A percentile compares a stretch with the other conserved stretches of the same genome.
These are phyloP conservation scores for Thermothielavioides terrestris DNA, from an alignment of 495 filamentous ascomycete species.

Conservation along the genomic window DNA sequence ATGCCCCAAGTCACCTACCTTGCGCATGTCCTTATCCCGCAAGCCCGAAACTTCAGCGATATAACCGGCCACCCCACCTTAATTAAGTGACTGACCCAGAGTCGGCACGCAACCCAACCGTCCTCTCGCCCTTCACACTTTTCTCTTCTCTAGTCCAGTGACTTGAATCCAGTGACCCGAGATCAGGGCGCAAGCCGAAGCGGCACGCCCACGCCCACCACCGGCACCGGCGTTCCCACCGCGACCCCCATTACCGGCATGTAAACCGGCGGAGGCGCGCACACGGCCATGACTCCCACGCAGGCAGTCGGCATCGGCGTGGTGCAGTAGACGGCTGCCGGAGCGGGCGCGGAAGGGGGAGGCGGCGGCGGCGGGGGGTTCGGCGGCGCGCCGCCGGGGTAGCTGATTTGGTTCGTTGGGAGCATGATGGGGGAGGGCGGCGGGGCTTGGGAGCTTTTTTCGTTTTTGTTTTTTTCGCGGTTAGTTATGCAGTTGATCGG, in stretches of 20 bases:
- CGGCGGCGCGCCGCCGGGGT: background rate
- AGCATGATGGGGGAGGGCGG: background rate
- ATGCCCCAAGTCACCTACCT: too few species aligned
- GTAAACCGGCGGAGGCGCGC: background rate
- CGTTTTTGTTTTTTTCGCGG: too few species aligned
- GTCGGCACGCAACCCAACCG: too few species aligned
- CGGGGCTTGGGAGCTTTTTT: background rate
- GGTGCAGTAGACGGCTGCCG: background rate
- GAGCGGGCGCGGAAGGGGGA: background rate
- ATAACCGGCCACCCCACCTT: too few species aligned
- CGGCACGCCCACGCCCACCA: background rate
- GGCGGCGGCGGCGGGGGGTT: conserved; percentile 1
- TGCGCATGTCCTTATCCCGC: too few species aligned
- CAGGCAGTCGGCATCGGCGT: background rate
- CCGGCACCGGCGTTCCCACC: background rate
- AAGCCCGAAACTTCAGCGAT: too few species aligned
- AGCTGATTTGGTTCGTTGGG: background rate
- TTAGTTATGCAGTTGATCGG: too few species aligned
- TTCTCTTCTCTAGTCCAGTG: background rate
- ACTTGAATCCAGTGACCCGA: background rate
- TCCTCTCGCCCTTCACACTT: too few species aligned
- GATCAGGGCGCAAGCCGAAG: background rate
- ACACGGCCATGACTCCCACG: too few species aligned
- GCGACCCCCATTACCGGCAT: background rate
- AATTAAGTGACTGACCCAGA: too few species aligned